These are phyloP conservation scores for Lobulomyces angularis DNA, from an alignment of 192 early-diverging fungal genomes.

Conservation along the genomic window DNA sequence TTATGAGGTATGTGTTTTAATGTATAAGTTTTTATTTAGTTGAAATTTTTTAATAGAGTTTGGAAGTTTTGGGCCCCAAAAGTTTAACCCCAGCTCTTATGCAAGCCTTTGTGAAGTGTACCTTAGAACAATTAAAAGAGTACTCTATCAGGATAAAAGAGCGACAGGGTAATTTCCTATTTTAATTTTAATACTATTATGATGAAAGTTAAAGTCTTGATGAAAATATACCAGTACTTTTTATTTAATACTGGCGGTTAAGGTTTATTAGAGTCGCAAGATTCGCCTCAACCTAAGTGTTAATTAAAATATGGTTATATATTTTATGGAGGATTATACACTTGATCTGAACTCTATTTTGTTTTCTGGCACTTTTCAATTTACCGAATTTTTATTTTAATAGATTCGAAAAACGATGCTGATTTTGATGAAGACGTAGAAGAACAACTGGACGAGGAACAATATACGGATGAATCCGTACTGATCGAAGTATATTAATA, in stretches of 20 bases:
- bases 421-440: slow-evolving; percentile 92
- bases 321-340: too few species aligned
- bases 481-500: slow-evolving; percentile 53
- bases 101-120: slow-evolving; percentile 56
- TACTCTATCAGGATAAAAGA: slow-evolving; percentile 64
- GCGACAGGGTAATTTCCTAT: slow-evolving; percentile 37
- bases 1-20: slow-evolving; percentile 12
- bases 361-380: slow-evolving; percentile 2
- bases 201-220: background rate
- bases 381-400: slow-evolving; percentile 8
- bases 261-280: too few species aligned
- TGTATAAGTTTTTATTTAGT: slow-evolving; percentile 10
- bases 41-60: slow-evolving; percentile 33
- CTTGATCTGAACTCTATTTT: slow-evolving; percentile 18
- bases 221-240: too few species aligned
- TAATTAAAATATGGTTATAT: too few species aligned
- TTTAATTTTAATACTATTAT: background rate
- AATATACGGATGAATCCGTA: slow-evolving; percentile 64
- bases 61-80: slow-evolving; percentile 54
- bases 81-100: slow-evolving; percentile 52
- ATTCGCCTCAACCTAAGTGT: too few species aligned
- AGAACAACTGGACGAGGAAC: slow-evolving; percentile 72
- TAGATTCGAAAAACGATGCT: slow-evolving; percentile 51
- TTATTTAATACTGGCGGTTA: too few species aligned
- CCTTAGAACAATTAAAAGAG: slow-evolving; percentile 58